phyloP scores from a whole-genome alignment of 768 basidiomycete genomes.

The Amanita pseudoporphyria region DNA sequence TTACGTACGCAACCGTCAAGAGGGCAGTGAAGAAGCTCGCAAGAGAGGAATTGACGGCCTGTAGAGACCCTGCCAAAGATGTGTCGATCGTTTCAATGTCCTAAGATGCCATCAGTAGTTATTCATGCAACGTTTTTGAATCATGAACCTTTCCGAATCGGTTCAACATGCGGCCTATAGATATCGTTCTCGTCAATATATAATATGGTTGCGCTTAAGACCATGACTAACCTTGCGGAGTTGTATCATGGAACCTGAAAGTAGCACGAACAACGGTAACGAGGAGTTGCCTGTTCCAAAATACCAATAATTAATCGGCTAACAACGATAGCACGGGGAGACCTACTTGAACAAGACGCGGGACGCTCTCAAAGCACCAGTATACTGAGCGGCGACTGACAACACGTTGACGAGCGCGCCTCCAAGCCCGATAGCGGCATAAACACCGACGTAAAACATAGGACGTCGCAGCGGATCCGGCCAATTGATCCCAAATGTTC shows the following conservation, averaged over 20 bases:
- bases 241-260: conserved; percentile 79
- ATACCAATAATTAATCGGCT: conserved; percentile 22
- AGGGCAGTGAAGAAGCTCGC: conserved; percentile 73
- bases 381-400: conserved; percentile 45
- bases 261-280: conserved; percentile 70
- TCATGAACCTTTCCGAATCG: conserved; percentile 58
- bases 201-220: neutral
- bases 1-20: conserved; percentile 54
- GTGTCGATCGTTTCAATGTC: conserved; percentile 85
- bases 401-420: conserved; percentile 37
- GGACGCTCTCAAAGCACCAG: conserved; percentile 45
- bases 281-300: conserved; percentile 40
- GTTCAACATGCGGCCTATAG: conserved; percentile 57
- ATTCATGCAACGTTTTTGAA: conserved; percentile 4
- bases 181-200: neutral
- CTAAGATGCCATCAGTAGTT: conserved; percentile 16
- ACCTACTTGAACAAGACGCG: conserved; percentile 32
- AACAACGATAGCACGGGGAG: neutral
- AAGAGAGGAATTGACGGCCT: conserved; percentile 69
- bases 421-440: conserved; percentile 48
- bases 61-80: conserved; percentile 55
- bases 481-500: conserved; percentile 23
- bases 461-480: conserved; percentile 52
- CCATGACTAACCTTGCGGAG: conserved; percentile 50
- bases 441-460: conserved; percentile 62